Evolutionary conservation across 1,139 yeast species (phyloP).

Genomic region (Candida sp.): DNA sequence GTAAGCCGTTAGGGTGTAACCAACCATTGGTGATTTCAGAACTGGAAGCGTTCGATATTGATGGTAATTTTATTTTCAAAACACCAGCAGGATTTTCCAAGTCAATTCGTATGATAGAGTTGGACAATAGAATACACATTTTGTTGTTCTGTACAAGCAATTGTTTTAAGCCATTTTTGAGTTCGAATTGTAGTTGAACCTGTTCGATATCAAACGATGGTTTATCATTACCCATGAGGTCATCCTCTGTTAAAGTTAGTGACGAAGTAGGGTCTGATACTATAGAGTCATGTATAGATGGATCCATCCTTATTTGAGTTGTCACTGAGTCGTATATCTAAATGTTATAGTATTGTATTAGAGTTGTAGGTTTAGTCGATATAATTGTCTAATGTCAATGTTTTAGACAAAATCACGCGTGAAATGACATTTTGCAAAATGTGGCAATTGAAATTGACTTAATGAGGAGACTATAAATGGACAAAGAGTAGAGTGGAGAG

Average conservation of each 20-base stretch:
- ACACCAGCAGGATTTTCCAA: constrained; percentile 37
- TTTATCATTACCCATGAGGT: constrained; percentile 9
- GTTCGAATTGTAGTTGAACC: constrained; percentile 41
- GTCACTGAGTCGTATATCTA: too few species aligned
- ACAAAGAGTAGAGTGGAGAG: too few species aligned
- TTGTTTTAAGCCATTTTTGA: constrained; percentile 21
- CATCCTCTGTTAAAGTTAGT: constrained; percentile 10
- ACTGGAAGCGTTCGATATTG: constrained; percentile 7
- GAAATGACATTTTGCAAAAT: too few species aligned
- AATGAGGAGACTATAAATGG: too few species aligned
- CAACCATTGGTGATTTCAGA: constrained; percentile 24
- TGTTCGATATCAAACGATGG: constrained; percentile 36
- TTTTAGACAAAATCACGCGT: not conserved
- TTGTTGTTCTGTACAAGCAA: constrained; percentile 28
- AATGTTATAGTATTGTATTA: too few species aligned
- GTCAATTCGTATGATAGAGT: constrained; percentile 27
- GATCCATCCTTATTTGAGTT: not conserved
- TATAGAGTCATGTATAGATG: not conserved
- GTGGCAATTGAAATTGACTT: too few species aligned
- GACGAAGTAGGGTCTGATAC: constrained; percentile 8
- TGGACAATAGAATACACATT: constrained; percentile 31
- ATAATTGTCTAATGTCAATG: too few species aligned
- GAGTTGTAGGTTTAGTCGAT: too few species aligned
- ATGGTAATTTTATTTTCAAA: constrained; percentile 22
- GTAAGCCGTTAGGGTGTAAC: constrained; percentile 39